Evolutionary conservation across 805 yeast genomes (phyloP), one percentile per base, ranked within the genome.

Genomic region (Nakazawaea ishiwadae): DNA sequence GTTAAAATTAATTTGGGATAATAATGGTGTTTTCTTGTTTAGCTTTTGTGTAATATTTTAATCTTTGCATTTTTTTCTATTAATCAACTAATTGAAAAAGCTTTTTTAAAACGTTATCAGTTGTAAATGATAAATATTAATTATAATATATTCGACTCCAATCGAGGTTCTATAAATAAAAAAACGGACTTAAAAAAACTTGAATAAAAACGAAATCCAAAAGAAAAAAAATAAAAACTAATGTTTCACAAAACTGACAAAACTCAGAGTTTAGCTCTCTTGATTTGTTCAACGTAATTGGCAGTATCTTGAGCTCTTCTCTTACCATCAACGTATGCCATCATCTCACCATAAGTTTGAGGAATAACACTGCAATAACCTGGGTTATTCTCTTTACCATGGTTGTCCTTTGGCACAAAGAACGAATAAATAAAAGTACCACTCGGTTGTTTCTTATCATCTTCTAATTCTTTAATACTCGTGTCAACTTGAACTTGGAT

Each of bases 401-500:
- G 31, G 7, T 66, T 54, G 44, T 75, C 77, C 52, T 75, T 72
- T 44, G 90, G 87, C 29, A 88, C 96, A 55, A 80, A 90, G 74
- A 82, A 90, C 1, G 96, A 86, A 62, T 81, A 90, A 42, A 88
- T 84, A 58, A 90, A 90, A 12, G 89, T 77, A 14, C 97, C 97
- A 10, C 95, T 81, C 53, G 84, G 83, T 36, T 76, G 81, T 31
- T 75, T 67, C 39, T 71, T 69, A 31, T 73, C 75, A 20, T 77
- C 73, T 40, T 80, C 83, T 51, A 90, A 65, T 38, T 75, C 75
- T 51, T 84, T 77, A 40, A 89, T 93, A 23, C 72, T 69, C 3
- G 96, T 84, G 58, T 84, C 89, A 12, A 90, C 97, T 55, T 86
- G 81, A 20, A 90, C 93, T 65, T 90, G 97, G 42, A 90, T 74